Base-by-base conservation (phyloP, 768 basidiomycete species). In the Pholiota conissans region DNA sequence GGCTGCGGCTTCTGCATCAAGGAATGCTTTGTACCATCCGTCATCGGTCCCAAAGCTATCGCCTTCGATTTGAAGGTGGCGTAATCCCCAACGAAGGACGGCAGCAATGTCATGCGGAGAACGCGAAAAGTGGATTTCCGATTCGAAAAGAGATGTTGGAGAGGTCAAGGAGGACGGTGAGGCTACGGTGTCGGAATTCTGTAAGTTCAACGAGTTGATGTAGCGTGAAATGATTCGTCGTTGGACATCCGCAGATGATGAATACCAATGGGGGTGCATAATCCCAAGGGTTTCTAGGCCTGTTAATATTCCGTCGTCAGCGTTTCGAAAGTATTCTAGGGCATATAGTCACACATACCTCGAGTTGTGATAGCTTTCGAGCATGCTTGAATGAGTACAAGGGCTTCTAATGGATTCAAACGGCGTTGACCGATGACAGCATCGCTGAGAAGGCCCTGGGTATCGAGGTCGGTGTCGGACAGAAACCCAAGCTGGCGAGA, bases 241-340 rank as follows among this genome's bases (percentile, higher is more conserved):
- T 69, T 93, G 91, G n/a, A 80, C 71, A 9, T 84, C 81, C 7
- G 83, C 83, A 5, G 88, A 90, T 8, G 90, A 79, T 37, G 90
- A 86, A 68, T 88, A 79, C 90, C 89, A 93, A 68, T 92, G 87
- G 5, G 91, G 89, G 64, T 89, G 88, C 89, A 93, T 93, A 46
- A 93, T 78, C 18, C 91, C 91, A 46, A 90, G 84, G 3, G 87
- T 85, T 68, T 91, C 89, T 50, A 91, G 76, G n/a, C 90, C 90
- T 92, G 58, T 11, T 59, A 55, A 39, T 59, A 62, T 45, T 9
- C 18, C 8, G 37, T 30, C 30, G 29, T 54, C 20, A 54, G 53
- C 8, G 11, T 6, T 20, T n/a, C 24, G 7, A 10, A 13, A 2
- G 13, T 40, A 28, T 1, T 22, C 24, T 18, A 16, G 11, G 13